Conservation (phyloP, 2,329 filamentous ascomycete genomes). For the Lachnellula suecica region DNA sequence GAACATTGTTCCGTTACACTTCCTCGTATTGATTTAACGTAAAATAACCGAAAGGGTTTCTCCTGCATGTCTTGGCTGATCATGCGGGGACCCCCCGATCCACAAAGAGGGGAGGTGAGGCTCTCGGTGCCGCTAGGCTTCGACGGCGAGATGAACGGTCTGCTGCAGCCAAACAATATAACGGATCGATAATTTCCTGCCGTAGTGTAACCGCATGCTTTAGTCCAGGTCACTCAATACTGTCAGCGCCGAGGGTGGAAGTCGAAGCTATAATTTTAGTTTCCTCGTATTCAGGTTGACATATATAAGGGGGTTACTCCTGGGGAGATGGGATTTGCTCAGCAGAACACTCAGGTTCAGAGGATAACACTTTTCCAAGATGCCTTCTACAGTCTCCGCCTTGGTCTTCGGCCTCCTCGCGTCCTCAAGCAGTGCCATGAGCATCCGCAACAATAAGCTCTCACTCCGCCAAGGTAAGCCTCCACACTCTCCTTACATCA, state of each 20-base stretch:
- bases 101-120: neutral
- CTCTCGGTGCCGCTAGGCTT: neutral
- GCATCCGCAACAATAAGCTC: neutral
- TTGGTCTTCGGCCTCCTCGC: slow-evolving; percentile 4
- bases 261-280: neutral
- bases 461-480: slow-evolving; percentile 2
- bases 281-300: neutral
- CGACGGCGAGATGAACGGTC: neutral
- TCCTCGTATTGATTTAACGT: neutral
- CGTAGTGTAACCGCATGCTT: neutral
- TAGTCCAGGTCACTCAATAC: neutral
- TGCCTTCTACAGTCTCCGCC: neutral
- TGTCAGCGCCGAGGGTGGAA: neutral
- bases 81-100: neutral
- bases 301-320: neutral
- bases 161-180: neutral
- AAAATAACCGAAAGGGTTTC: neutral
- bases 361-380: neutral
- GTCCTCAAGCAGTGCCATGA: neutral
- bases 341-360: too few relatives aligned
- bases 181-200: neutral
- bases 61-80: neutral
- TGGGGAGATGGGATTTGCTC: too few relatives aligned
- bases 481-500: neutral
- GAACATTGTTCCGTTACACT: neutral